Base-by-base conservation (phyloP, 192 early-diverging fungal species). In the Linnemannia elongata region DNA sequence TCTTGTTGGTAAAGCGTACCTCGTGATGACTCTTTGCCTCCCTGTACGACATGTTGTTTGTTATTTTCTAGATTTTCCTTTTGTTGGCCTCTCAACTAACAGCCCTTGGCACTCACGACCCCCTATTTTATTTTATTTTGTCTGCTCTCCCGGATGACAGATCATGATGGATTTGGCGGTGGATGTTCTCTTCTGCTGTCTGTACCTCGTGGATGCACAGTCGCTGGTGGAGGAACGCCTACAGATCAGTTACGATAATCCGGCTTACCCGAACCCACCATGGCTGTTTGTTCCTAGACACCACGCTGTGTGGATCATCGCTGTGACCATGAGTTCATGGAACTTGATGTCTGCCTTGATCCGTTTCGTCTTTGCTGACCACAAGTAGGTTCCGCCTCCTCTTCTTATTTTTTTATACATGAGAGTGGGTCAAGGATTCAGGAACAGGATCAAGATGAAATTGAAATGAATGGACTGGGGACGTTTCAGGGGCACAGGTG, bases 141-240 rank as follows among this genome's bases (percentile, higher is more conserved):
- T 15, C 24, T 12, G 12, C 35, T 36, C 73, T 79, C 20, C 27
- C 24, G 38, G 38, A 44, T 77, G 17, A 39, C 27, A 91, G 90
- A 88, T 93, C 39, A 89, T 92, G 69, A 55, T 90, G 39, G 93
- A 95, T 78, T 72, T 95, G 63, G 45, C 89, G 4, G 89, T 91
- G 4, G 94, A 95, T 71, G 33, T 91, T 0, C 70, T 92, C 30
- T 92, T 94, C 68, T 94, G 92, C 76, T 74, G 90, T 12, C 78
- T 91, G 41, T 95, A 95, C 80, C 78, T 95, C n/a, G 83, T 93
- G 36, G 93, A 95, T 38, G 85, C 92, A 17, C 88, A 93, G 78
- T 85, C 55, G 70, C 84, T 86, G 5, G 42, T 69, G 45, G 10
- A 66, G 13, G n/a, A 24, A 33, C n/a, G 60, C 27, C 33, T 15